These are phyloP conservation scores for Mucor plumbeus DNA, from an alignment of 371 early-diverging fungal genomes.

Conservation along the genomic window DNA sequence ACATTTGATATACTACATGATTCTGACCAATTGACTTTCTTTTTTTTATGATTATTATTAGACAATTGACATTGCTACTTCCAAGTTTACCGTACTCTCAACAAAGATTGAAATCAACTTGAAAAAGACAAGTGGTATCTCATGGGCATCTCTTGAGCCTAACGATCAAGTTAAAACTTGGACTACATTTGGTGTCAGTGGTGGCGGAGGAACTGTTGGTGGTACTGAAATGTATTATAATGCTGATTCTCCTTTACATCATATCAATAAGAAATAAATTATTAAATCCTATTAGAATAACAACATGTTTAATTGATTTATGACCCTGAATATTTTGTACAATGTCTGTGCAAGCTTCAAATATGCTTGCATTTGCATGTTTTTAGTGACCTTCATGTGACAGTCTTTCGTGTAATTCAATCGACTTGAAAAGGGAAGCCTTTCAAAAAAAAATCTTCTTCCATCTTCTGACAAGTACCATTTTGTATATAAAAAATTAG, in stretches of 20 bases:
- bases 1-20: not conserved
- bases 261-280: constrained; percentile 17
- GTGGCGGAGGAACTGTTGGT: constrained; percentile 65
- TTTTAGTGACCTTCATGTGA: constrained; percentile 9
- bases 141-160: constrained; percentile 88
- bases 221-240: constrained; percentile 55
- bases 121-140: constrained; percentile 83
- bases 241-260: constrained; percentile 37
- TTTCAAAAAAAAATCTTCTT: constrained; percentile 14
- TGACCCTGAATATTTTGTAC: too few relatives aligned
- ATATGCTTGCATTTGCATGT: not conserved
- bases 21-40: not conserved
- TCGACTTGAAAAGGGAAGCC: not conserved
- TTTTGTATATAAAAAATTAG: constrained; percentile 2
- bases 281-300: not conserved
- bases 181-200: constrained; percentile 88
- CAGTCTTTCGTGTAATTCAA: constrained; percentile 10
- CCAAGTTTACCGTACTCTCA: constrained; percentile 72
- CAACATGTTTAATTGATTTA: too few relatives aligned
- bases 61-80: constrained; percentile 72
- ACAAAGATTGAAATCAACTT: constrained; percentile 90
- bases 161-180: constrained; percentile 67
- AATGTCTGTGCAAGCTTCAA: too few relatives aligned
- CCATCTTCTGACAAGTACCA: not conserved
- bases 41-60: constrained; percentile 27